Conservation (phyloP, 148 eudicot species). For the Vaccinium corymbosum region DNA sequence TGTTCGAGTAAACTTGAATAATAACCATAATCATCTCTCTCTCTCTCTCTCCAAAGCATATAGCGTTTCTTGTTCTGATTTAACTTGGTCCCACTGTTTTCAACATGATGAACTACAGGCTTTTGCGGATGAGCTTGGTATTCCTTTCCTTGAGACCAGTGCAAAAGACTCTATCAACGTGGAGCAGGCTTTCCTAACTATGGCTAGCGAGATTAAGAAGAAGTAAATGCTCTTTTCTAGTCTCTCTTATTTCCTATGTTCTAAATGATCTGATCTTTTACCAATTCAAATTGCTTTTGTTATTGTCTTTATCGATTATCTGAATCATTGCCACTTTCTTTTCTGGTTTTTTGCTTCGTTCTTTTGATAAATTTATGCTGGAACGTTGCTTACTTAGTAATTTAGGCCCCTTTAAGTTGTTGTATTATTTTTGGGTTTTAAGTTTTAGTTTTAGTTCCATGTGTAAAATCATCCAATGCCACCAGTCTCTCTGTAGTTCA, state of each 20-base stretch:
- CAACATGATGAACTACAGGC: slow-evolving; percentile 44
- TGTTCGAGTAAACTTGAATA: too few relatives aligned
- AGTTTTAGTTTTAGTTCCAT: not conserved
- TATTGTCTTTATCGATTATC: not conserved
- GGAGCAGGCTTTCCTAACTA: slow-evolving; percentile 92
- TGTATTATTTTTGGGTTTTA: not conserved
- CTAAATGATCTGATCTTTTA: not conserved
- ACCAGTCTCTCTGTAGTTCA: not conserved
- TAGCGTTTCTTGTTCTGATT: not conserved
- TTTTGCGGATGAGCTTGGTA: slow-evolving; percentile 92
- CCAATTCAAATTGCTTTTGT: not conserved
- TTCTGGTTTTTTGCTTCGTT: not conserved
- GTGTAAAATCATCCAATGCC: not conserved
- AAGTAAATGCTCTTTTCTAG: slow-evolving; percentile 38
- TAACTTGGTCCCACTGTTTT: not conserved
- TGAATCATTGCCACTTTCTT: not conserved
- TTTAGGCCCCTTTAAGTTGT: not conserved
- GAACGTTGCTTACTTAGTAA: not conserved
- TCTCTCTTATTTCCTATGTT: not conserved
- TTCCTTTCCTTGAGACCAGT: slow-evolving; percentile 96
- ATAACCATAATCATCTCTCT: not conserved
- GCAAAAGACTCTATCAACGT: slow-evolving; percentile 92
- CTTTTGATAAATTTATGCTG: not conserved
- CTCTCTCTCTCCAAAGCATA: not conserved
- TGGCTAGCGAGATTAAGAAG: slow-evolving; percentile 90